Conservation (phyloP, 2,329 filamentous ascomycete genomes). For the Emmonsiellopsis sp. region DNA sequence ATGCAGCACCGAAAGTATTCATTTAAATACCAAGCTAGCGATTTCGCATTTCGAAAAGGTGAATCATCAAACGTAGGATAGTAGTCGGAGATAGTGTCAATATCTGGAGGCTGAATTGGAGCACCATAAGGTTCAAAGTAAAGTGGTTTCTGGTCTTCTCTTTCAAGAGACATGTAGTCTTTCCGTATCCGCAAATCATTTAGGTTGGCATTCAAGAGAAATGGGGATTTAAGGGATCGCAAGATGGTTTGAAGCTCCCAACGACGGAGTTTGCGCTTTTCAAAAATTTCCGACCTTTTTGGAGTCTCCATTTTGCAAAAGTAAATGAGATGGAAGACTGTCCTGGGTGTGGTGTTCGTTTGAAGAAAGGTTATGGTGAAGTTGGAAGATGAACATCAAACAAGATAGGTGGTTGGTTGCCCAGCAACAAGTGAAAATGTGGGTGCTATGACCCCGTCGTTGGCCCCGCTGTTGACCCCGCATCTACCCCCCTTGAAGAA, state of each 20-base stretch:
- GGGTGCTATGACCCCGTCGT: not conserved
- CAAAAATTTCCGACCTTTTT: not conserved
- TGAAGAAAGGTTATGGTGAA: not conserved
- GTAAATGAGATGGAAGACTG: not conserved
- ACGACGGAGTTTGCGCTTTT: not conserved
- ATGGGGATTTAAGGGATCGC: not conserved
- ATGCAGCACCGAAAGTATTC: conserved; percentile 1
- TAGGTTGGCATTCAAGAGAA: not conserved
- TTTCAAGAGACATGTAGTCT: not conserved
- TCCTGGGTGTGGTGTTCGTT: not conserved
- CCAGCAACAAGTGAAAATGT: not conserved
- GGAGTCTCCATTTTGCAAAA: not conserved
- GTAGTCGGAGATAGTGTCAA: not conserved
- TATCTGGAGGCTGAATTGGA: not conserved
- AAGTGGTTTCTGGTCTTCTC: not conserved
- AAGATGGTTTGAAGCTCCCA: conserved; percentile 1
- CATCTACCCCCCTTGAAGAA: not conserved
- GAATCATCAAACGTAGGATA: conserved; percentile 2
- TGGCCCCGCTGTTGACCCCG: not conserved
- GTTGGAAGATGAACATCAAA: not conserved
- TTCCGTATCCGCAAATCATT: not conserved
- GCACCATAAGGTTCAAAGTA: conserved; percentile 1
- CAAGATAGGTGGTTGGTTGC: not conserved
- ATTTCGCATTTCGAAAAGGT: conserved; percentile 1
- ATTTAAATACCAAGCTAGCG: conserved; percentile 1